phyloP scores from a whole-genome alignment of 257 asterid genomes.

The Solanum bulbocastanum region DNA sequence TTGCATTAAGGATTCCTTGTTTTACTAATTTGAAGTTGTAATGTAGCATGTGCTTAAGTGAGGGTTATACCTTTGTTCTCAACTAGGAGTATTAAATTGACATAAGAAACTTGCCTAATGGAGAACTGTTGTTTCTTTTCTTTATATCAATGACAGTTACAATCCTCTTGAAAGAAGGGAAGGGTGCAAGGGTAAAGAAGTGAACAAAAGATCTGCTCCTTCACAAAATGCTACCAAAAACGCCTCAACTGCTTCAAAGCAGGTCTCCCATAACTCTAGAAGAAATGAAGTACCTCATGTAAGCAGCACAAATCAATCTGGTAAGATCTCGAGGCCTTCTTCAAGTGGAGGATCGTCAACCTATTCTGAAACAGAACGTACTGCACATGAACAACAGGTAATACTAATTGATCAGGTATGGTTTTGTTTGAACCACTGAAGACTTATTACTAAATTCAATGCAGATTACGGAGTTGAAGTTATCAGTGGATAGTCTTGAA shows the following conservation, averaged over 20 bases:
- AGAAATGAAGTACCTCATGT: conserved; percentile 35
- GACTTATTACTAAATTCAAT: background rate
- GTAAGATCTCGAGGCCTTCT: conserved; percentile 55
- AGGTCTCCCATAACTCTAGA: conserved; percentile 37
- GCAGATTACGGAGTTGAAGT: conserved; percentile 81
- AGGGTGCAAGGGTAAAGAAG: conserved; percentile 76
- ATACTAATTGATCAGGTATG: background rate
- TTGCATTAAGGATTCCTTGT: background rate
- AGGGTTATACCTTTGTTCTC: background rate
- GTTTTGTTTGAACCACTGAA: background rate
- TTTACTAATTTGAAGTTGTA: background rate
- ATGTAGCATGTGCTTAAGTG: background rate
- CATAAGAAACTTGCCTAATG: background rate
- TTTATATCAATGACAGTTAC: conserved; percentile 37
- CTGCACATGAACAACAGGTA: conserved; percentile 66
- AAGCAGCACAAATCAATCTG: conserved; percentile 33
- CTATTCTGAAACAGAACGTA: conserved; percentile 43
- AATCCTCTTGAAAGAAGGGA: conserved; percentile 90
- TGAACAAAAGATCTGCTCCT: conserved; percentile 52
- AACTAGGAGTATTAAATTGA: background rate
- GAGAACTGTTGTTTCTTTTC: conserved; percentile 3
- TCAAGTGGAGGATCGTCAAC: conserved; percentile 60
- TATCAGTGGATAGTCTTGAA: conserved; percentile 78
- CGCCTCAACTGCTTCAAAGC: conserved; percentile 42
- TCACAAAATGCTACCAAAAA: conserved; percentile 48